Evolutionary conservation across 2,329 filamentous ascomycete genomes (phyloP), one percentile per base, ranked within the genome.

Genomic region (Penicillium sp.): DNA sequence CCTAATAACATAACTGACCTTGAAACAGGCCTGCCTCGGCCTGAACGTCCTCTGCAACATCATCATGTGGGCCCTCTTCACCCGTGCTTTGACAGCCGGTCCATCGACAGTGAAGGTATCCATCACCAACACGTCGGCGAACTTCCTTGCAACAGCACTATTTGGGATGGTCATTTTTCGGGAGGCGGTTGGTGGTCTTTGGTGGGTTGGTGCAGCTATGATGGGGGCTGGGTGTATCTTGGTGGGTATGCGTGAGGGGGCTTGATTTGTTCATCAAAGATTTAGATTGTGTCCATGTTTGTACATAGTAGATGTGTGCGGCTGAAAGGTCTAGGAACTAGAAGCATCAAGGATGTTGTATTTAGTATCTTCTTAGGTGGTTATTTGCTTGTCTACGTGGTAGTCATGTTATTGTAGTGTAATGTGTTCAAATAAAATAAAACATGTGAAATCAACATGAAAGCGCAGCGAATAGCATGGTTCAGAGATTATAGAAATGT

Each of bases 51-150:
- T 84, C 64, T 87, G 86, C 75, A 87, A 87, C 65, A 79, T 81
- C 27, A 78, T 84, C 26, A 87, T 87, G 85, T 87, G 85, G 85
- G 82, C 82, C 0, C 77, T 87, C 16, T 87, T 87, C 74, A 87
- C 85, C 1, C 80, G 82, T 42, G 85, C 85, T 14, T 73, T 88
- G 16, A 87, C 84, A 0, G 81, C 84, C 19, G 81, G 81, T 0
- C 79, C 80, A 35, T 86, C 83, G 13, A 87, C 85, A 2, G 84
- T 84, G 2, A 84, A 84, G 54, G 85, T 87, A 55, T 83, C 81
- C 51, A 82, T 88, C 58, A 84, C 87, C 55, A 88, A 88, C 62
- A 87, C 86, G 16, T 82, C 81, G 51, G 79, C 84, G 3, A 88
- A 88, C 65, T 88, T 88, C 71, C 76, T 87, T 58, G 71, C 86